Percentiles rank a stretch among this genome's conserved stretches.
Conservation (phyloP, 169 alveolate species). For the Plasmodium reichenowi region DNA sequence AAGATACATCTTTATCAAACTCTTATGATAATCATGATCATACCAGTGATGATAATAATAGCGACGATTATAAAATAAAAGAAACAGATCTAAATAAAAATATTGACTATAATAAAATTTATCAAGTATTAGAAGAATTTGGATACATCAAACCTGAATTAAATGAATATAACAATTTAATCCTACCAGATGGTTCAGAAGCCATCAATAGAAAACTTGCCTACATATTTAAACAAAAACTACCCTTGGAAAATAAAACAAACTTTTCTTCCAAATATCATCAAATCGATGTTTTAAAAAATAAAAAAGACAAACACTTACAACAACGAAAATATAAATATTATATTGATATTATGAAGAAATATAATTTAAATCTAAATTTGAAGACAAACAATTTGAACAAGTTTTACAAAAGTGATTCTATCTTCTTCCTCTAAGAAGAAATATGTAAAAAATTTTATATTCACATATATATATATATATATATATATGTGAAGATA, state of each 20-base stretch:
- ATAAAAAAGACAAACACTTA: slow-evolving; percentile 30
- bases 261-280: slow-evolving; percentile 14
- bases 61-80: slow-evolving; percentile 61
- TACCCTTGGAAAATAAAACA: slow-evolving; percentile 68
- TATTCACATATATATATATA: too few species aligned
- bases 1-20: background rate
- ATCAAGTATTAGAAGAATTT: slow-evolving; percentile 55
- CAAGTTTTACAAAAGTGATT: slow-evolving; percentile 67
- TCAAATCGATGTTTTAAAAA: slow-evolving; percentile 49
- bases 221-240: slow-evolving; percentile 87
- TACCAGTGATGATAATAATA: slow-evolving; percentile 6
- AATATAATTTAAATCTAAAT: slow-evolving; percentile 59
- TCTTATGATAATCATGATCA: background rate
- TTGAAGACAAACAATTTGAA: slow-evolving; percentile 66
- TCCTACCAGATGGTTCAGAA: slow-evolving; percentile 90
- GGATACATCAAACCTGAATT: slow-evolving; percentile 72
- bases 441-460: background rate
- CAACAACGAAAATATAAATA: slow-evolving; percentile 32
- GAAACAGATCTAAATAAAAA: slow-evolving; percentile 66
- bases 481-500: too few species aligned
- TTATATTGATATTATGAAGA: slow-evolving; percentile 42
- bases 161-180: slow-evolving; percentile 86
- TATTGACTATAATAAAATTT: slow-evolving; percentile 24
- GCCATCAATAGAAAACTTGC: slow-evolving; percentile 89
- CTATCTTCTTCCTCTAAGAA: slow-evolving; percentile 53